Base-by-base conservation (phyloP, 345 rosid genomes). In the Rhizophora apiculata region DNA sequence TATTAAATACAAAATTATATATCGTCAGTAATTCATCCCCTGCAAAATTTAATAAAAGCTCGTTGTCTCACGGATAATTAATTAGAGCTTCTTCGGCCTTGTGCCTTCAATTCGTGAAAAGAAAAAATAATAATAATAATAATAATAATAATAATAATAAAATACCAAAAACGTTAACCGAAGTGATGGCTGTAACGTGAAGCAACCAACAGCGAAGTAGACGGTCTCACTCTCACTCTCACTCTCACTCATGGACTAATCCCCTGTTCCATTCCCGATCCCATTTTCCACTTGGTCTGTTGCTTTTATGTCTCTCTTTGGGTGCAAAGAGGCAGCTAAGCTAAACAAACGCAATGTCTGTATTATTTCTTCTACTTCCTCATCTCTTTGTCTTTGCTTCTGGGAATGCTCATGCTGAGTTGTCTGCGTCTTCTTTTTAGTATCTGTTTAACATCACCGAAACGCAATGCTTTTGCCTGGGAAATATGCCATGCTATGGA, bases 321-420 rank as follows among this genome's bases (percentile, higher is more conserved):
- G 24, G 24, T 24, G 24, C 24, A 24, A 24, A 24, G 24, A 24
- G 24, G 24, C 24, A 24, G 24, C 26, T 53, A 53, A 63, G 24
- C 49, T 36, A 7, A 21, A 15, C 29, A 61, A 3, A 39, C 29
- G 26, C 51, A 74, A 78, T 76, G 76, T 74, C 72, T 48, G 60
- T 76, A 37, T 22, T 54, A 9, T 32, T 71, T 60, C 31, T 63
- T 29, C 62, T 75, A 3, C 70, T 82, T 16, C 48, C 76, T 63
- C 51, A 79, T 21, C 72, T 82, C 30, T 76, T 76, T 55, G 39
- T 80, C 52, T 74, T 77, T 58, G 78, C 78, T 68, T 72, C 82
- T 68, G 85, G 83, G 16, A 51, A 62, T 32, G 54, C 67, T 39
- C 79, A 77, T 29, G 34, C 86, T 85, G 74, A 83, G 79, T 39